A percentile compares a stretch with the other conserved stretches of the same genome.
phyloP scores from a whole-genome alignment of 2,329 filamentous ascomycete genomes.

The Ophioceras dolichostomum region DNA sequence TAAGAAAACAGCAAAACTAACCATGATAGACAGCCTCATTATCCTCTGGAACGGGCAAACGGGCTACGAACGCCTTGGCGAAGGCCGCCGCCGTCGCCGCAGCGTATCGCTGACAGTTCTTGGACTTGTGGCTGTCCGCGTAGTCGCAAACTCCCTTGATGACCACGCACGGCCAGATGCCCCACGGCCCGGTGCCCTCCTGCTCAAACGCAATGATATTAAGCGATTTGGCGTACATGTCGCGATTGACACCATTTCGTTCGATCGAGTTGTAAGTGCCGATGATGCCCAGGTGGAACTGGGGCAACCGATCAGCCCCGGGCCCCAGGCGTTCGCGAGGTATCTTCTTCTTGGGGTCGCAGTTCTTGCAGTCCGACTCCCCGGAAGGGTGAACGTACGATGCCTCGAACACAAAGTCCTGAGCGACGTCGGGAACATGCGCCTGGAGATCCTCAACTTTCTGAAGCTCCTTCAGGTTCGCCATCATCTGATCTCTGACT shows the following conservation, averaged over 20 bases:
- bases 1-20: background rate
- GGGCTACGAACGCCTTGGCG: slow-evolving; percentile 10
- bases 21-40: no score
- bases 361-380: background rate
- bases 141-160: slow-evolving; percentile 29
- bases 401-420: no score
- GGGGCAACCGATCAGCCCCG: background rate
- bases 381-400: no score
- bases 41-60: no score
- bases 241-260: slow-evolving; percentile 17
- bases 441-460: no score
- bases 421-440: background rate
- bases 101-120: slow-evolving; percentile 23
- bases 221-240: slow-evolving; percentile 9
- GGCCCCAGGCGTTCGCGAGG: background rate
- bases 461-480: no score
- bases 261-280: slow-evolving; percentile 22
- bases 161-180: slow-evolving; percentile 21
- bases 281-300: slow-evolving; percentile 13
- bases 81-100: slow-evolving; percentile 17
- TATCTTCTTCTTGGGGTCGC: background rate
- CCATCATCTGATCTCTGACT: no score
- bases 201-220: slow-evolving; percentile 18
- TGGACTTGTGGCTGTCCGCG: slow-evolving; percentile 24
- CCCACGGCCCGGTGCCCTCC: slow-evolving; percentile 13